Evolutionary conservation across 768 basidiomycete species (phyloP), one percentile per base, ranked within the genome.

Genomic region (Lyophyllum atratum): DNA sequence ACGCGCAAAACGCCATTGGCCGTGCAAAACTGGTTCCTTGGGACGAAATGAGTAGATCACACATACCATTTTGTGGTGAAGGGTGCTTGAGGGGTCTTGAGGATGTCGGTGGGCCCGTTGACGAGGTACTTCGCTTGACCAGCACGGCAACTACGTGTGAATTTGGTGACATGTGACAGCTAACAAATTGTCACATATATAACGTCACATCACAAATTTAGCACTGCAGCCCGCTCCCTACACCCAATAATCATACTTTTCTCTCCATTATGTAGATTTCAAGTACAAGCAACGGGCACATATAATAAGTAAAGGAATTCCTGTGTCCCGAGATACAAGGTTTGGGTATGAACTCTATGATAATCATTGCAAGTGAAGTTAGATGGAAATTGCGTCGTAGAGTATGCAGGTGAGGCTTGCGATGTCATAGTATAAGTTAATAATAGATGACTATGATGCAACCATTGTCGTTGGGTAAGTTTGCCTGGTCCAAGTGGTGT

Each of bases 21-120:
- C 57, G 49, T 60, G 55, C 48, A 49, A 53, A 61, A 67, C 46
- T 59, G 39, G 55, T 56, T 69, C 66, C 57, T 66, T 60, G 56
- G 55, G 58, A 47, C 54, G 55, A 55, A 56, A 52, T 58, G 54
- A 59, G 62, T 49, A 60, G 57, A 64, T 61, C 42, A 53, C 71
- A 80, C 80, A 64, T 58, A 80, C 80, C 80, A 82, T 82, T 61
- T 68, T 81, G 76, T 66, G 66, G 64, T 71, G 64, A 65, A 71
- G 65, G 64, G 68, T 74, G 67, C 74, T 74, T 74, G 75, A 75
- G 65, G 72, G 63, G 71, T 75, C 76, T 73, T 74, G 74, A 74
- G 73, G 70, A 71, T 76, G 75, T 76, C 74, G 74, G 62, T 70
- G 68, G 69, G 70, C 72, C 69, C 75, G 76, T 74, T 75, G 74